Percentiles rank a stretch among this genome's conserved stretches.
These are phyloP conservation scores for Mycena rosella DNA, from an alignment of 768 basidiomycete species.

Conservation along the genomic window DNA sequence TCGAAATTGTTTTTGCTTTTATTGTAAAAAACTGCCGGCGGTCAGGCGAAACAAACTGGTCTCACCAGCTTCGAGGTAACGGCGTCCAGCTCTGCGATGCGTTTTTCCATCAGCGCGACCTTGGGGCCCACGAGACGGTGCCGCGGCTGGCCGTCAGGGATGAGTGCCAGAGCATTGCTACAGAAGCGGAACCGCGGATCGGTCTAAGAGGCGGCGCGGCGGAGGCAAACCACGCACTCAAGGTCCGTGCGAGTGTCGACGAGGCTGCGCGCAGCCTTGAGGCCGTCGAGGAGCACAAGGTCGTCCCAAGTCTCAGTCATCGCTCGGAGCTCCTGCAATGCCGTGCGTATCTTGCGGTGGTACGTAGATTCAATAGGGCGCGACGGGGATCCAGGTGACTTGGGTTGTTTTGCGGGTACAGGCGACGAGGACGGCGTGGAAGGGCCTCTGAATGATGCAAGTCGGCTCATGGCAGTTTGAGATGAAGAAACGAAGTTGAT, in stretches of 20 bases:
- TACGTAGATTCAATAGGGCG: conserved; percentile 78
- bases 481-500: background rate
- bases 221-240: conserved; percentile 66
- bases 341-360: conserved; percentile 81
- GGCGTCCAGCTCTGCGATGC: conserved; percentile 68
- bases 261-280: conserved; percentile 78
- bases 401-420: conserved; percentile 53
- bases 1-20: conserved; percentile 77
- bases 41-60: conserved; percentile 1
- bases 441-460: conserved; percentile 85
- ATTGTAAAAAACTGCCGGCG: background rate
- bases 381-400: conserved; percentile 58
- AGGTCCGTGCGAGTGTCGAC: conserved; percentile 87
- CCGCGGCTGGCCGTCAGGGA: conserved; percentile 69
- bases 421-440: conserved; percentile 82
- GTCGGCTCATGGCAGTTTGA: conserved; percentile 52
- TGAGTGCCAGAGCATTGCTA: conserved; percentile 74
- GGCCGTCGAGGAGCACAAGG: conserved; percentile 81
- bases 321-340: conserved; percentile 75
- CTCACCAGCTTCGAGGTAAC: conserved; percentile 78
- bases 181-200: conserved; percentile 12
- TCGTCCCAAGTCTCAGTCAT: conserved; percentile 86
- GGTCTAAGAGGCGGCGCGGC: conserved; percentile 16
- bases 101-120: conserved; percentile 75
- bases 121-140: conserved; percentile 73